Evolutionary conservation across 2,329 filamentous ascomycete genomes (phyloP).

Genomic region (Lachnellula willkommii): DNA sequence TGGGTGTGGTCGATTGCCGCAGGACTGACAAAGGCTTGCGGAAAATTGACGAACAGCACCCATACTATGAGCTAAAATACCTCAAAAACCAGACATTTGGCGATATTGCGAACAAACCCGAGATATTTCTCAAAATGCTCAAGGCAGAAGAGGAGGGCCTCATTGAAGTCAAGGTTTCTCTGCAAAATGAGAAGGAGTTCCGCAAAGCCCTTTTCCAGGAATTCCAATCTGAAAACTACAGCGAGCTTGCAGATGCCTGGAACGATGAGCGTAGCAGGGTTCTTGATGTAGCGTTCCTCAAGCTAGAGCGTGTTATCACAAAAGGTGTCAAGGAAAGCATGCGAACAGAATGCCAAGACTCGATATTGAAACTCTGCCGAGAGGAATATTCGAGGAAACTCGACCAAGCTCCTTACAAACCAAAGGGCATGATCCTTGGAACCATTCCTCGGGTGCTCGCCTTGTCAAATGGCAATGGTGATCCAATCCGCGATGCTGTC

Average conservation of each 20-base stretch:
- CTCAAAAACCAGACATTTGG: conserved; percentile 80
- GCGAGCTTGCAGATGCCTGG: conserved; percentile 92
- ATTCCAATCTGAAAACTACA: conserved; percentile 93
- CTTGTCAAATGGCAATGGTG: conserved; percentile 78
- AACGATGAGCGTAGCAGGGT: conserved; percentile 82
- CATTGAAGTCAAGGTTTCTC: conserved; percentile 73
- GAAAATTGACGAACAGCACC: conserved; percentile 90
- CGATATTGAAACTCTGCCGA: conserved; percentile 79
- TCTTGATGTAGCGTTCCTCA: conserved; percentile 72
- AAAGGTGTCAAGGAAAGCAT: conserved; percentile 94
- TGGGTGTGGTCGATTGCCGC: conserved; percentile 77
- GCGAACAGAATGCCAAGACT: conserved; percentile 88
- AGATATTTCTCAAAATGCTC: conserved; percentile 94
- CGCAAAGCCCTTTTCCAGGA: conserved; percentile 70
- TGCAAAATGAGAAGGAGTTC: conserved; percentile 73
- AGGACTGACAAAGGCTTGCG: conserved; percentile 91
- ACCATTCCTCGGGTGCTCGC: conserved; percentile 83
- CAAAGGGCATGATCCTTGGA: conserved; percentile 84
- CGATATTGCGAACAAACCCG: conserved; percentile 76
- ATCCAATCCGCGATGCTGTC: conserved; percentile 68
- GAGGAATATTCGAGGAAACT: conserved; percentile 85
- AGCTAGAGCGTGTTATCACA: conserved; percentile 76
- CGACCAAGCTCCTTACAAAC: conserved; percentile 94
- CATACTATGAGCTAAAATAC: conserved; percentile 98
- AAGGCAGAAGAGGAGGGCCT: conserved; percentile 93